A percentile compares a stretch with the other conserved stretches of the same genome.
Conservation (phyloP, 805 yeast genomes). For the Groenewaldozyma salmanticensis region DNA sequence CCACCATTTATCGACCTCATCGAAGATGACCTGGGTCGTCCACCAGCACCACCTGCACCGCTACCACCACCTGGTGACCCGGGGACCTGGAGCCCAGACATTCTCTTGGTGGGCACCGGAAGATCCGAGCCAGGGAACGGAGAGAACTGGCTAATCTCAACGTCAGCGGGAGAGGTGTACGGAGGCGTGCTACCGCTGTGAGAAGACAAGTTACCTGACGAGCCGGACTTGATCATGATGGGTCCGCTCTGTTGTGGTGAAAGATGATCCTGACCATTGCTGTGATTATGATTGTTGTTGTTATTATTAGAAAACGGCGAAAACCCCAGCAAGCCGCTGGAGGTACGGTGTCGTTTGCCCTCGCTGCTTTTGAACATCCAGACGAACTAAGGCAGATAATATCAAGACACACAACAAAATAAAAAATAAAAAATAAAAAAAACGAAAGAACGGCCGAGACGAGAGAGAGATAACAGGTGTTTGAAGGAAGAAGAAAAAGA, state of each 20-base stretch:
- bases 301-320: no score
- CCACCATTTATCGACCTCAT: background rate
- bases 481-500: no score
- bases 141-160: background rate
- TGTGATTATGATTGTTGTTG: background rate
- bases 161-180: background rate
- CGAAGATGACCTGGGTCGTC: background rate
- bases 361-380: no score
- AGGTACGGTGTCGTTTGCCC: no score
- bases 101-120: background rate
- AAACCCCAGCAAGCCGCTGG: no score
- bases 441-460: no score
- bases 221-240: background rate
- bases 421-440: no score
- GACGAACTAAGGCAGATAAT: no score
- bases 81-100: background rate
- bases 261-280: background rate
- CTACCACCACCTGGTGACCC: no score
- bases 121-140: background rate
- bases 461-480: no score
- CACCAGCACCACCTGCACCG: background rate
- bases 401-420: no score
- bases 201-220: background rate
- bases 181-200: background rate
- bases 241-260: background rate